A percentile compares a stretch with the other conserved stretches of the same genome.
phyloP scores from a whole-genome alignment of 2,329 filamentous ascomycete species.

The Exophiala dermatitidis region DNA sequence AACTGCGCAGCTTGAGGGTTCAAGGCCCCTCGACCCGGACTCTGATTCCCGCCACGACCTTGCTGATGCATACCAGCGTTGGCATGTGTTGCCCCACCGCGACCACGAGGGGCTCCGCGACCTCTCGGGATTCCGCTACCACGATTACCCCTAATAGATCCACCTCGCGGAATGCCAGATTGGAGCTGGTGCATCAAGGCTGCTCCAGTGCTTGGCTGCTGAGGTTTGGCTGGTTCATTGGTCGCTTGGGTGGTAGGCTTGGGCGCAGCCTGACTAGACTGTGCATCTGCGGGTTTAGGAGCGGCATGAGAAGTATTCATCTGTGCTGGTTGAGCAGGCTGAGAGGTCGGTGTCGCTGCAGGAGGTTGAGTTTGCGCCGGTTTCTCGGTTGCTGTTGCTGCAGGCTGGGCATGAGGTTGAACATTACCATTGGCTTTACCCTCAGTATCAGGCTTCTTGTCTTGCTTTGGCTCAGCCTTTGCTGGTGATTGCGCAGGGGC shows the following conservation, averaged over 20 bases:
- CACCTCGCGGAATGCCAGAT: conserved; percentile 22
- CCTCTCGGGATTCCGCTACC: conserved; percentile 40
- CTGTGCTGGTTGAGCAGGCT: conserved; percentile 6
- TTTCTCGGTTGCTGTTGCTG: conserved; percentile 12
- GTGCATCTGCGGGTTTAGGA: conserved; percentile 5
- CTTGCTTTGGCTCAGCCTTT: conserved; percentile 3
- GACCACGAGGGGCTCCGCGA: conserved; percentile 32
- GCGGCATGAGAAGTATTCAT: conserved; percentile 6
- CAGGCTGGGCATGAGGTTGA: conserved; percentile 9
- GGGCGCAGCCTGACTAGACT: conserved; percentile 3
- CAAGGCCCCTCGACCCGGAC: conserved; percentile 34
- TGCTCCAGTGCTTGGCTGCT: conserved; percentile 13
- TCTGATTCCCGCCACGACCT: conserved; percentile 26
- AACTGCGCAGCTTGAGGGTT: conserved; percentile 49
- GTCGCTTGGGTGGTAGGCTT: background rate
- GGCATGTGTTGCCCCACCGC: conserved; percentile 33
- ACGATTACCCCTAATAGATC: conserved; percentile 27
- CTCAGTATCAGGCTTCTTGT: conserved; percentile 6
- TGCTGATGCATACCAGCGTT: conserved; percentile 34
- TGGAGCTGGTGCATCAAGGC: conserved; percentile 20
- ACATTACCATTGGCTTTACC: conserved; percentile 17
- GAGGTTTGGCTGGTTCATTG: conserved; percentile 14
- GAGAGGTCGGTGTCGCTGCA: conserved; percentile 9
- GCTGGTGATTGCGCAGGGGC: conserved; percentile 14
- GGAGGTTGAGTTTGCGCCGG: conserved; percentile 16